Base-by-base conservation (phyloP, 176 grass and related monocot species). In the Eremochloa ophiuroides region DNA sequence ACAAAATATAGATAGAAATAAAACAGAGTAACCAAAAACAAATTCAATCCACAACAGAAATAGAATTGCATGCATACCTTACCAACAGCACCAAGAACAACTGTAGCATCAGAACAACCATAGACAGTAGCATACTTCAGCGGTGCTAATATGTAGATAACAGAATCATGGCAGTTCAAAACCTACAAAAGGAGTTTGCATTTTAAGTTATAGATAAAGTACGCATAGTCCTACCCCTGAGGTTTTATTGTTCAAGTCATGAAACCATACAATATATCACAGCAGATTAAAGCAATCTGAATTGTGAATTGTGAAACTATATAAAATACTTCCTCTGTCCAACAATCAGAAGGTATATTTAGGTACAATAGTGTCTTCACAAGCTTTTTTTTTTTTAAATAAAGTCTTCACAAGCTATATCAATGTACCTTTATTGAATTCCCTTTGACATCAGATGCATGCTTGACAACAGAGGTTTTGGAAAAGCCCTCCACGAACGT, bases 401-500 rank as follows among this genome's bases (percentile, higher is more conserved):
- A n/a, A n/a, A n/a, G n/a, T n/a, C n/a, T n/a, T n/a, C n/a, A n/a
- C n/a, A n/a, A n/a, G n/a, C n/a, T n/a, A n/a, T n/a, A 51, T 29
- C 67, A 85, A 20, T 59, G 42, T 85, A 95, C 93, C 96, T 95
- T 99, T 71, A 99, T 38, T 44, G 96, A 93, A 74, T 95, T 80
- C 23, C 96, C 96, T 85, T 91, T 99, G 43, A 99, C 74, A 90
- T 99, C 96, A 79, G 75, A 69, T 71, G 82, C 79, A 73, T 91
- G 79, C 85, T 95, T 99, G 51, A 99, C 88, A 62, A 99, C 87
- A 71, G 96, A 99, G 88, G 96, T 90, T 86, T 99, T 99, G 33
- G 96, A 93, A 77, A 99, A 91, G 79, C 93, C 96, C 63, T 99
- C 96, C 44, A 95, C 96, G 88, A 99, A 95, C 48, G 91, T 99